phyloP scores from a whole-genome alignment of 768 basidiomycete genomes.

The Tricholoma hemisulphureum region DNA sequence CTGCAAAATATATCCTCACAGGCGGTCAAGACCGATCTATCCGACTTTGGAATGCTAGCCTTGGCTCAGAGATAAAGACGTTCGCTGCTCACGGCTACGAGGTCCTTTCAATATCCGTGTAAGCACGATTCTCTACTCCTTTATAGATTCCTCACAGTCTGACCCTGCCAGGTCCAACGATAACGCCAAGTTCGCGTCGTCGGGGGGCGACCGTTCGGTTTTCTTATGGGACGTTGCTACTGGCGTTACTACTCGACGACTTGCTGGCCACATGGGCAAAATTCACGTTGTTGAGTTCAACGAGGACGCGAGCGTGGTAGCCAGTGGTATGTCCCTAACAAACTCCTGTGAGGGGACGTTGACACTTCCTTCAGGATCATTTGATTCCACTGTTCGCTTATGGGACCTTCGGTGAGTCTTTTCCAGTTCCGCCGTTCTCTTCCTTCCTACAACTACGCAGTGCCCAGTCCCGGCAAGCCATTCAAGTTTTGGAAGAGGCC shows the following conservation, averaged over 20 bases:
- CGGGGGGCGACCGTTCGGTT: conserved; percentile 89
- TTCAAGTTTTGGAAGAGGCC: conserved; percentile 89
- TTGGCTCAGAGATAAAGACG: conserved; percentile 86
- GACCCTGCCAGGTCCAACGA: conserved; percentile 68
- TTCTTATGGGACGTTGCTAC: conserved; percentile 96
- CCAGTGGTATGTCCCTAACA: conserved; percentile 69
- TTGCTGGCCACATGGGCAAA: conserved; percentile 88
- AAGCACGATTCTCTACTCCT: conserved; percentile 28
- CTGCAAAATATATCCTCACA: conserved; percentile 85
- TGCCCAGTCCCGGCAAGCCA: conserved; percentile 74
- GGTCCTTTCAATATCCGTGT: conserved; percentile 89
- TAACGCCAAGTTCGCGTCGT: conserved; percentile 91
- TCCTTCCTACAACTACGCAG: conserved; percentile 32
- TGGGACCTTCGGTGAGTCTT: conserved; percentile 83
- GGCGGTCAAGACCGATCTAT: conserved; percentile 91
- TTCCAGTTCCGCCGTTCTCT: background rate
- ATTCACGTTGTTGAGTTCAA: conserved; percentile 92
- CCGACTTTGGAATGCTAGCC: conserved; percentile 84
- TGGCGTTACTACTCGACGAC: conserved; percentile 77
- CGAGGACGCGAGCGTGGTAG: conserved; percentile 79
- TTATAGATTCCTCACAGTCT: background rate
- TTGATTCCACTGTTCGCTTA: conserved; percentile 84
- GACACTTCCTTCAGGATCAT: conserved; percentile 61
- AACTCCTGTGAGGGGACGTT: background rate
- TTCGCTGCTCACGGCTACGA: conserved; percentile 96